These are phyloP conservation scores for Adenanthera pavonina DNA, from an alignment of 306 rosid species.

Conservation along the genomic window DNA sequence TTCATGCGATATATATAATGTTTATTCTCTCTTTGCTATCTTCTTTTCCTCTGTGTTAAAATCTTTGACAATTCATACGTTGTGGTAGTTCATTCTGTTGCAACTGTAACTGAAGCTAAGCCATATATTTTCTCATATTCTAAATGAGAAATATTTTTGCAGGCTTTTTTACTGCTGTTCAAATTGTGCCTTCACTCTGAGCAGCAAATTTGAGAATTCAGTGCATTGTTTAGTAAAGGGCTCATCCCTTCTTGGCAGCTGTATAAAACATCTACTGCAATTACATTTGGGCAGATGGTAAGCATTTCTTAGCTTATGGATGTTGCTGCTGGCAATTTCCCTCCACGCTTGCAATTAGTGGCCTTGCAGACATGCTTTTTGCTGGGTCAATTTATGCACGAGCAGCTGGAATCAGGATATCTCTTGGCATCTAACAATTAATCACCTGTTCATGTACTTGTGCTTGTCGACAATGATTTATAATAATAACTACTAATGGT, in stretches of 20 bases:
- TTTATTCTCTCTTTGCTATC: not conserved
- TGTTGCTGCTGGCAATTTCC: not conserved
- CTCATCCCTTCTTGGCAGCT: slow-evolving; percentile 18
- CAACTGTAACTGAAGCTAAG: not conserved
- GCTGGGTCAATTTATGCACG: not conserved
- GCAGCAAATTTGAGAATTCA: slow-evolving; percentile 24
- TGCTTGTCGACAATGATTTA: not conserved
- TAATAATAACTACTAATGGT: not conserved
- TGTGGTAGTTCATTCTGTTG: slow-evolving; percentile 11
- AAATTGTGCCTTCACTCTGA: slow-evolving; percentile 9
- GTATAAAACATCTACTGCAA: slow-evolving; percentile 29
- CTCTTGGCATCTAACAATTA: not conserved
- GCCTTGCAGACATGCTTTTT: not conserved
- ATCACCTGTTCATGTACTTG: not conserved
- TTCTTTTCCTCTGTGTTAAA: not conserved
- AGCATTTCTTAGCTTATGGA: slow-evolving; percentile 11
- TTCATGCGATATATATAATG: not conserved
- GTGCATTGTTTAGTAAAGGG: slow-evolving; percentile 27
- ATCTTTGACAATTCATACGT: not conserved
- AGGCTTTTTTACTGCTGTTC: slow-evolving; percentile 31
- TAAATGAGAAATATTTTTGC: slow-evolving; percentile 34
- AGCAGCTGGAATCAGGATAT: not conserved
- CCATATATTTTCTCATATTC: not conserved
- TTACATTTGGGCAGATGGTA: slow-evolving; percentile 48
- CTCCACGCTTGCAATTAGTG: not conserved